phyloP scores from a whole-genome alignment of 1,139 yeast genomes.

The Suhomyces taliae region DNA sequence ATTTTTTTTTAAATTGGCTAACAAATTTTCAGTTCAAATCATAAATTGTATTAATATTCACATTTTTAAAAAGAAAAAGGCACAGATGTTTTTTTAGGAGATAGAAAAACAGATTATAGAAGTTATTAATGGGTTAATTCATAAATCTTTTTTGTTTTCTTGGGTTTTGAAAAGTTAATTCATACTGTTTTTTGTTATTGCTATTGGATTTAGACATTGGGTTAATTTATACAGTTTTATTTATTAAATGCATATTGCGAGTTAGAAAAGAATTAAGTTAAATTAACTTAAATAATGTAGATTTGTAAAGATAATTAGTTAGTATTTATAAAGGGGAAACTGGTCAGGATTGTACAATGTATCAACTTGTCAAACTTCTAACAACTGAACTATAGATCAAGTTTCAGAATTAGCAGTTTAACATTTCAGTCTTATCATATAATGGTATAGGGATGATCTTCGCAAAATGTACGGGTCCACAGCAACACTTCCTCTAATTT shows the following conservation, averaged over 20 bases:
- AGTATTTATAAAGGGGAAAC: not conserved
- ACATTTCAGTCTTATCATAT: too few relatives aligned
- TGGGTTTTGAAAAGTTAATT: constrained; percentile 17
- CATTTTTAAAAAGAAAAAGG: constrained; percentile 14
- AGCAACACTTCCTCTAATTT: too few relatives aligned
- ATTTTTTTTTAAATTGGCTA: not conserved
- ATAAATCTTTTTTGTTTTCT: constrained; percentile 27
- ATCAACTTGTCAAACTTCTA: too few relatives aligned
- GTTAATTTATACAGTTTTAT: constrained; percentile 27
- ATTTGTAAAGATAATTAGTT: not conserved
- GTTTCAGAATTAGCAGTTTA: too few relatives aligned
- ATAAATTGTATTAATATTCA: constrained; percentile 18
- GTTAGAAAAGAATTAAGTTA: not conserved
- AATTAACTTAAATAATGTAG: not conserved
- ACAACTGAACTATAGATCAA: too few relatives aligned
- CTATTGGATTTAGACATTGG: constrained; percentile 44
- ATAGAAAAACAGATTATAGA: constrained; percentile 19
- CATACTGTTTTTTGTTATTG: constrained; percentile 13
- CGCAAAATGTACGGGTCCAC: too few relatives aligned
- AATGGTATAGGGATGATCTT: too few relatives aligned
- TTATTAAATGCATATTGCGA: constrained; percentile 11
- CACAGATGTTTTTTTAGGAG: constrained; percentile 11
- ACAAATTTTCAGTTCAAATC: constrained; percentile 9
- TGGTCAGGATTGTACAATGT: not conserved
- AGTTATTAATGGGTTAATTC: constrained; percentile 34